Conservation (phyloP, 139 green algal genomes). For the Yamagishiella unicocca region DNA sequence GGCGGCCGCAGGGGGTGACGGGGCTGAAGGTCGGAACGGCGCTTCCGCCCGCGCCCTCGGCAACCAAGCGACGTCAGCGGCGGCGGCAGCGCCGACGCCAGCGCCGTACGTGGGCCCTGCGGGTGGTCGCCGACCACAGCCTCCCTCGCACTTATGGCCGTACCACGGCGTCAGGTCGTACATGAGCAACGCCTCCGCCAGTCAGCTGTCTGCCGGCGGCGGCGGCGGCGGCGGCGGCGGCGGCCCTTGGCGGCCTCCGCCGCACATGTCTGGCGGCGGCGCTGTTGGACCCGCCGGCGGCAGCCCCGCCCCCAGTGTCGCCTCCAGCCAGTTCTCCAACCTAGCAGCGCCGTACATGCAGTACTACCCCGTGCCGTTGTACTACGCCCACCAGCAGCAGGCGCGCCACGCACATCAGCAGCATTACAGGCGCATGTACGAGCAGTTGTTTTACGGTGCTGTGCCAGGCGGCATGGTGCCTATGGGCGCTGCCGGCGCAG, state of each 20-base stretch:
- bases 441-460: neutral
- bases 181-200: conserved; percentile 26
- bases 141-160: neutral
- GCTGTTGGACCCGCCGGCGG: neutral
- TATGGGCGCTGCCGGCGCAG: too few relatives aligned
- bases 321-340: conserved; percentile 35
- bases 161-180: conserved; percentile 40
- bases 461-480: neutral
- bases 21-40: too few relatives aligned
- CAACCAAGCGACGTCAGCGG: neutral
- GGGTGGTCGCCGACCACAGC: neutral
- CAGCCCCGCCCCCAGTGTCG: conserved; percentile 35
- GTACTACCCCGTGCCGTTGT: conserved; percentile 39
- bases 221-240: neutral
- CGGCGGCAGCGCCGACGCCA: neutral
- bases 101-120: neutral
- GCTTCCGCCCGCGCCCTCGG: neutral
- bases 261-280: neutral
- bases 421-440: neutral
- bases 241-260: conserved; percentile 1
- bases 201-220: neutral
- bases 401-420: neutral
- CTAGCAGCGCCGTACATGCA: conserved; percentile 35
- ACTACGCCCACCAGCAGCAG: conserved; percentile 41
- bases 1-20: too few relatives aligned